These are phyloP conservation scores for Acanthamoeba triangularis DNA, from an alignment of 208 protist species.

Conservation along the genomic window DNA sequence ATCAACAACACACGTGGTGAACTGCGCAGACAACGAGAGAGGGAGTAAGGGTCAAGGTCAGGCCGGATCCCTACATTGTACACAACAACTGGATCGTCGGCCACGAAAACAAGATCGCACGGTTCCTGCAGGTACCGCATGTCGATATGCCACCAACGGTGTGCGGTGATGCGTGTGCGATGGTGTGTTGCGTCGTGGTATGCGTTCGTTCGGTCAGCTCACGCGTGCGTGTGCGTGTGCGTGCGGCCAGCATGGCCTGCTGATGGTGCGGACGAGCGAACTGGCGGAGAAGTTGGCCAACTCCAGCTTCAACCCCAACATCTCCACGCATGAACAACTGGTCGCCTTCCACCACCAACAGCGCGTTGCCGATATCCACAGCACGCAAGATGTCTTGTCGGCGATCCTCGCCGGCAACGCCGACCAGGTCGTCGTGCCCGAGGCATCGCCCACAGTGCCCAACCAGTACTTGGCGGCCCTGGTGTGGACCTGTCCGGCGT, in stretches of 20 bases:
- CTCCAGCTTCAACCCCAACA: not conserved
- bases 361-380: no score
- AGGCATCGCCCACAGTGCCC: no score
- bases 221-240: not conserved
- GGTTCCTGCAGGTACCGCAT: not conserved
- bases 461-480: no score
- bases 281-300: not conserved
- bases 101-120: not conserved
- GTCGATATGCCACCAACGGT: not conserved
- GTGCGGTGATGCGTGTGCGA: no score
- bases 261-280: not conserved
- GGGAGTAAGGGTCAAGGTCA: not conserved
- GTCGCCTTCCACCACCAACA: not conserved
- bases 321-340: not conserved
- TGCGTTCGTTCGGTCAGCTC: no score
- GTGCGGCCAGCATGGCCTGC: not conserved
- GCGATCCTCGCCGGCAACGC: no score
- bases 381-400: no score
- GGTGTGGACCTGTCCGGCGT: no score
- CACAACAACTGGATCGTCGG: constrained; percentile 69
- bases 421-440: no score
- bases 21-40: not conserved
- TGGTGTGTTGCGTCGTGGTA: no score
- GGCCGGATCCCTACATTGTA: not conserved
- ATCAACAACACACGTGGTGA: no score